phyloP scores from a whole-genome alignment of 2,329 filamentous ascomycete genomes.

The Lachnum nothofagi region DNA sequence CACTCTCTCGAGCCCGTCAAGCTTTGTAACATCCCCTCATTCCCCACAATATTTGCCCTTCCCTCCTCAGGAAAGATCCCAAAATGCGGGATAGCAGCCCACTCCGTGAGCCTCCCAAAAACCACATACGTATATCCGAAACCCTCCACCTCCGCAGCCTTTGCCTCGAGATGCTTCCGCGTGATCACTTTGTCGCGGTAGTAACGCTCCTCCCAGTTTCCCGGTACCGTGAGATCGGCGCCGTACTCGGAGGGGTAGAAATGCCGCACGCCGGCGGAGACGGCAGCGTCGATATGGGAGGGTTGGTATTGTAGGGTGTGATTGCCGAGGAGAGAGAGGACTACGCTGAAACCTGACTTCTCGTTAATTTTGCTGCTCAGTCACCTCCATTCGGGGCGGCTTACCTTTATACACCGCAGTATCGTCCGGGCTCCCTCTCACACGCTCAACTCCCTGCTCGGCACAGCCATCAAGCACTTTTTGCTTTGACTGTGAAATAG shows the following conservation, averaged over 20 bases:
- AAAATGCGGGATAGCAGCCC: conserved; percentile 7
- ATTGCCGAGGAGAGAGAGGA: conserved; percentile 43
- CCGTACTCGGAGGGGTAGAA: conserved; percentile 55
- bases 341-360: conserved; percentile 47
- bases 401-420: not conserved
- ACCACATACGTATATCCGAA: conserved; percentile 13
- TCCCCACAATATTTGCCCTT: conserved; percentile 3
- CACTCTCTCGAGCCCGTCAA: conserved; percentile 1
- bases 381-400: conserved; percentile 4
- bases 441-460: not conserved
- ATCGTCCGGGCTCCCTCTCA: conserved; percentile 2
- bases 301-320: conserved; percentile 38
- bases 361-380: not conserved
- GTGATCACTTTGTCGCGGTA: conserved; percentile 14
- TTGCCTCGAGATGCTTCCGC: conserved; percentile 6
- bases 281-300: conserved; percentile 52
- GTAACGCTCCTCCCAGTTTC: conserved; percentile 12
- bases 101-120: conserved; percentile 10
- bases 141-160: not conserved
- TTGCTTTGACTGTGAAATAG: not conserved
- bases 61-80: conserved; percentile 3
- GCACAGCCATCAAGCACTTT: not conserved
- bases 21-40: conserved; percentile 4
- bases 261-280: conserved; percentile 51
- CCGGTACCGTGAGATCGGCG: conserved; percentile 22